phyloP scores from a whole-genome alignment of 371 early-diverging fungal species.

The Mycotypha africana region DNA sequence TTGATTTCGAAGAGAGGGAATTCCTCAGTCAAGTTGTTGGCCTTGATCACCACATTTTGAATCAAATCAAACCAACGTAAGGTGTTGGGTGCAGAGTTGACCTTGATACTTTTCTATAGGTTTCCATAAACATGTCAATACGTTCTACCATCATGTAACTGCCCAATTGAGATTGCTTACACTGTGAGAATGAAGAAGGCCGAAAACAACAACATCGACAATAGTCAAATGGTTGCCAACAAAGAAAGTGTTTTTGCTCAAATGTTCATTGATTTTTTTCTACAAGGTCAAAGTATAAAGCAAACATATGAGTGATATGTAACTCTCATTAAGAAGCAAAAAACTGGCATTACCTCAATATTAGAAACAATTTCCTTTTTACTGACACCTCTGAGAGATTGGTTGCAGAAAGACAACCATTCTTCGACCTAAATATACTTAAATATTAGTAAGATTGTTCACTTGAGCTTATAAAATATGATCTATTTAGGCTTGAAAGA shows the following conservation, averaged over 20 bases:
- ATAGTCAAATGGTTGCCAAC: slow-evolving; percentile 58
- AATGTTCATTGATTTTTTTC: slow-evolving; percentile 60
- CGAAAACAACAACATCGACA: slow-evolving; percentile 71
- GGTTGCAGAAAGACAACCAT: slow-evolving; percentile 34
- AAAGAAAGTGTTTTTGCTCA: slow-evolving; percentile 60
- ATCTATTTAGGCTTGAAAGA: slow-evolving; percentile 9
- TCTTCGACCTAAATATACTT: slow-evolving; percentile 46
- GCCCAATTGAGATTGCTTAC: slow-evolving; percentile 41
- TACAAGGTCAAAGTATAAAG: background rate
- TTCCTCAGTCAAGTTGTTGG: slow-evolving; percentile 40
- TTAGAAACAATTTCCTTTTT: slow-evolving; percentile 37
- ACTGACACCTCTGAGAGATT: slow-evolving; percentile 25
- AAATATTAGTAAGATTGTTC: too few species aligned
- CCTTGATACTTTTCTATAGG: slow-evolving; percentile 40
- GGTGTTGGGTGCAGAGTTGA: slow-evolving; percentile 45
- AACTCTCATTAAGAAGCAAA: too few species aligned
- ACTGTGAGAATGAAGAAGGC: slow-evolving; percentile 56
- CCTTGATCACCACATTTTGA: slow-evolving; percentile 54
- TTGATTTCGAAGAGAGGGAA: slow-evolving; percentile 55
- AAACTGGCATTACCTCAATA: slow-evolving; percentile 26
- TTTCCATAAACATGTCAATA: background rate
- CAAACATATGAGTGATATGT: too few species aligned
- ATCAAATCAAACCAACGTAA: slow-evolving; percentile 78
- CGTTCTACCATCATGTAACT: slow-evolving; percentile 11
- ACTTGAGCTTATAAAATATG: too few species aligned